phyloP scores from a whole-genome alignment of 306 rosid species.

The Acacia crassicarpa region DNA sequence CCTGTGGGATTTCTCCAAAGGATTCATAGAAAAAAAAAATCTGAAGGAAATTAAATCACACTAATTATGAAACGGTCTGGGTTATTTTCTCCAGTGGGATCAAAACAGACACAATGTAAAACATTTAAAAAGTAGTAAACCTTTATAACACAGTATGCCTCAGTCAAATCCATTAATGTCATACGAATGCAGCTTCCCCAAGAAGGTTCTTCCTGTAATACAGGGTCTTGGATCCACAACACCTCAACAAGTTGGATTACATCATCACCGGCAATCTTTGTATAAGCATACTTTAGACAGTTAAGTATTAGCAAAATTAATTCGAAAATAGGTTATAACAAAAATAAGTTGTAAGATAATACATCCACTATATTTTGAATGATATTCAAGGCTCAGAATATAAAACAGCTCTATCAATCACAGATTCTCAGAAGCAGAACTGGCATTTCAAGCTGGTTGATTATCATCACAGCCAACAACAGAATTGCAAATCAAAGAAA shows the following conservation, averaged over 20 bases:
- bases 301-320: not conserved
- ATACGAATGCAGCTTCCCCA: slow-evolving; percentile 56
- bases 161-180: slow-evolving; percentile 45
- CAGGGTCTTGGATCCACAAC: slow-evolving; percentile 63
- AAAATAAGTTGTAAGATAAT: not conserved
- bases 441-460: slow-evolving; percentile 78
- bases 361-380: not conserved
- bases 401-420: slow-evolving; percentile 81
- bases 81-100: not conserved
- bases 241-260: slow-evolving; percentile 50
- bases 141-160: not conserved
- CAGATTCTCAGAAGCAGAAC: slow-evolving; percentile 89
- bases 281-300: not conserved
- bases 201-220: slow-evolving; percentile 69
- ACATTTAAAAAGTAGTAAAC: no score
- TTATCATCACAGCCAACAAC: slow-evolving; percentile 54
- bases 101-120: not conserved
- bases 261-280: slow-evolving; percentile 38
- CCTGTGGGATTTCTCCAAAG: not conserved
- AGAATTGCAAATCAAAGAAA: not conserved
- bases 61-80: not conserved
- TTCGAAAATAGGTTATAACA: not conserved
- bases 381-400: slow-evolving; percentile 54
- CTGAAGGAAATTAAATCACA: not conserved
- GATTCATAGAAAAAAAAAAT: not conserved